Evolutionary conservation across 192 early-diverging fungal genomes (phyloP), one percentile per base, ranked within the genome.

Genomic region (Entomortierella lignicola): DNA sequence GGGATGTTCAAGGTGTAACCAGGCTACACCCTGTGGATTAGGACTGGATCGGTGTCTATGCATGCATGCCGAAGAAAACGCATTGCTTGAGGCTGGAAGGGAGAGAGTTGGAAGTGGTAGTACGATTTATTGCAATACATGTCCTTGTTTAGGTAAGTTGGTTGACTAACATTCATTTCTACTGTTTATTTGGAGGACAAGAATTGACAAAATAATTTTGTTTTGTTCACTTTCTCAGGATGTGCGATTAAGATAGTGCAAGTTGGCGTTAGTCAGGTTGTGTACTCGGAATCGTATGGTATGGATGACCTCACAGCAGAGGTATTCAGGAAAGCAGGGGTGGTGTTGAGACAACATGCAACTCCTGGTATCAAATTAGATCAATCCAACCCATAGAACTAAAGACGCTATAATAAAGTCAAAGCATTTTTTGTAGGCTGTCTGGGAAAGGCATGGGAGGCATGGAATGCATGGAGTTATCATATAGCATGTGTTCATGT

Each of bases 61-160:
- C 77, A 89, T 99, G 75, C 97, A 99, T 71, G 98, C 98, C 0
- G 97, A 99, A 70, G 98, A 99, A 83, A 99, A 99, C 77, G 96
- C 97, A 31, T 81, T 99, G 52, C 73, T 99, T 52, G 98, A 99
- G 83, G 98, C 95, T 6, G 98, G 98, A 20, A 83, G 96, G 43
- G 95, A 94, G n/a, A 80, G 96, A 25, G 91, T 97, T n/a, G 84
- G 91, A 27, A 66, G 69, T 42, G 91, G 90, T 27, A 89, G 90
- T 26, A 92, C 91, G 8, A 88, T 99, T 20, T 99, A 99, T 80
- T 99, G 97, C 82, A 99, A 96, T 73, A 99, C 97, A 7, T 93
- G 91, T 59, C 91, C 92, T 15, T 94, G 92, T 62, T 67, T 94
- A 32, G 85, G 87, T 89, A 86, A 79, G 15, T 20, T 15, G 12